These are phyloP conservation scores for Fusarium staphyleae DNA, from an alignment of 2,329 filamentous ascomycete species.

Conservation along the genomic window DNA sequence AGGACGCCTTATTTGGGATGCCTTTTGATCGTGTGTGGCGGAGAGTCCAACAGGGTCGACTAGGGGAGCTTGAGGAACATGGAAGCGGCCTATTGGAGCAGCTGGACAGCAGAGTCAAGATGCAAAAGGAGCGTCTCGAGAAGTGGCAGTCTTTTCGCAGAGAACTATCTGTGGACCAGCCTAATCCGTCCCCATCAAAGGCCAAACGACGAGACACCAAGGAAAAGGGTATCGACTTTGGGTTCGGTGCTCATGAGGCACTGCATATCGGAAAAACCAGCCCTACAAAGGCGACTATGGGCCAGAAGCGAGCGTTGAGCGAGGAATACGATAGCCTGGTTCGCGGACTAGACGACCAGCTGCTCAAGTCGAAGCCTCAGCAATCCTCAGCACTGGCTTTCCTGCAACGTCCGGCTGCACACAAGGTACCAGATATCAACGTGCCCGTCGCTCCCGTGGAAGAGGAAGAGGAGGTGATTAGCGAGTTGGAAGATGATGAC, in stretches of 20 bases:
- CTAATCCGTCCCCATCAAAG: conserved; percentile 34
- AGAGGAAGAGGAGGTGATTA: conserved; percentile 47
- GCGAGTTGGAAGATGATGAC: conserved; percentile 60
- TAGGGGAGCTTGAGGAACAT: conserved; percentile 63
- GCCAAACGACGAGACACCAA: conserved; percentile 30
- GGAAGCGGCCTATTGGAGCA: conserved; percentile 69
- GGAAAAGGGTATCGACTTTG: conserved; percentile 58
- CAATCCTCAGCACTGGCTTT: conserved; percentile 30
- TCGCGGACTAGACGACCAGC: conserved; percentile 50
- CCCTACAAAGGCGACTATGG: conserved; percentile 38
- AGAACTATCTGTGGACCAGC: conserved; percentile 51
- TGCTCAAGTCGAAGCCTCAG: conserved; percentile 43
- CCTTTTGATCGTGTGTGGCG: conserved; percentile 77
- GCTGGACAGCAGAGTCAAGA: conserved; percentile 70
- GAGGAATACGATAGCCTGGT: conserved; percentile 56
- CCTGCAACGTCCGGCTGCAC: conserved; percentile 26
- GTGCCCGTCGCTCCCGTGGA: conserved; percentile 7
- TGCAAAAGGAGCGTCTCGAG: conserved; percentile 72
- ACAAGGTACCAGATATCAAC: conserved; percentile 1
- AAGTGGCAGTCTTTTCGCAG: conserved; percentile 76
- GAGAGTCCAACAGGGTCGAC: conserved; percentile 65
- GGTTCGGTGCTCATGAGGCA: conserved; percentile 60
- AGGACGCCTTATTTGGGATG: conserved; percentile 69
- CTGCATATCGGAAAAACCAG: conserved; percentile 53
- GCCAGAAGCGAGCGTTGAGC: conserved; percentile 40